Evolutionary conservation across 768 basidiomycete species (phyloP).

Genomic region (Austroboletus eburneus): DNA sequence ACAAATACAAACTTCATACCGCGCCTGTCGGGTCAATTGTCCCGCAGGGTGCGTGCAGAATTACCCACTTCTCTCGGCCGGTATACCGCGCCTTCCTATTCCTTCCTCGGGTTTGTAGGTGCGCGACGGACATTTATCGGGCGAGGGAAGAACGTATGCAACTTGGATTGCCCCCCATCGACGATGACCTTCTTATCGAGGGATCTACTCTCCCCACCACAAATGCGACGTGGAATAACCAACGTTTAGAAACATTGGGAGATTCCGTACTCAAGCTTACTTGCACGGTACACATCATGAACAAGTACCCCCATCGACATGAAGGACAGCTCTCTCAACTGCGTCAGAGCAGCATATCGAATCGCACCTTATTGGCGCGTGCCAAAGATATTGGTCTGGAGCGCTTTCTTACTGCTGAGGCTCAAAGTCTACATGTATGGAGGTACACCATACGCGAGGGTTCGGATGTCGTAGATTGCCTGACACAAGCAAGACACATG

Average conservation of each 20-base stretch:
- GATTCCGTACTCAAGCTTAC: constrained; percentile 79
- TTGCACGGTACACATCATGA: constrained; percentile 72
- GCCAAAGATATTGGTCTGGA: constrained; percentile 65
- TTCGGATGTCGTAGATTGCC: constrained; percentile 32
- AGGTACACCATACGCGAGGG: constrained; percentile 42
- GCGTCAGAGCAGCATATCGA: constrained; percentile 63
- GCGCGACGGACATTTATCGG: constrained; percentile 63
- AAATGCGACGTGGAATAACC: constrained; percentile 66
- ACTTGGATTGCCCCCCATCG: constrained; percentile 60
- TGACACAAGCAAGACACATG: constrained; percentile 24
- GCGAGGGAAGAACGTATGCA: constrained; percentile 46
- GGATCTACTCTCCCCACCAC: constrained; percentile 74
- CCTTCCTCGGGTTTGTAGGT: constrained; percentile 64
- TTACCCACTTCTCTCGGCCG: constrained; percentile 49
- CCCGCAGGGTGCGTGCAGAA: constrained; percentile 47
- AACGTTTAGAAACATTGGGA: constrained; percentile 83
- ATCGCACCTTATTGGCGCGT: constrained; percentile 62
- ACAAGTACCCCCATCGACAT: constrained; percentile 69
- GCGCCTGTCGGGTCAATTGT: constrained; percentile 32
- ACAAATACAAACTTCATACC: constrained; percentile 23
- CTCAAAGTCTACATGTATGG: constrained; percentile 53
- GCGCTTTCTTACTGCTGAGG: constrained; percentile 59
- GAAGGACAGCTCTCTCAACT: constrained; percentile 78
- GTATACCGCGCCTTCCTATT: constrained; percentile 51
- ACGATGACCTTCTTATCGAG: constrained; percentile 56